Evolutionary conservation across 441 rosid genomes (phyloP), one percentile per base, ranked within the genome.

Genomic region (Corymbia citriodora): DNA sequence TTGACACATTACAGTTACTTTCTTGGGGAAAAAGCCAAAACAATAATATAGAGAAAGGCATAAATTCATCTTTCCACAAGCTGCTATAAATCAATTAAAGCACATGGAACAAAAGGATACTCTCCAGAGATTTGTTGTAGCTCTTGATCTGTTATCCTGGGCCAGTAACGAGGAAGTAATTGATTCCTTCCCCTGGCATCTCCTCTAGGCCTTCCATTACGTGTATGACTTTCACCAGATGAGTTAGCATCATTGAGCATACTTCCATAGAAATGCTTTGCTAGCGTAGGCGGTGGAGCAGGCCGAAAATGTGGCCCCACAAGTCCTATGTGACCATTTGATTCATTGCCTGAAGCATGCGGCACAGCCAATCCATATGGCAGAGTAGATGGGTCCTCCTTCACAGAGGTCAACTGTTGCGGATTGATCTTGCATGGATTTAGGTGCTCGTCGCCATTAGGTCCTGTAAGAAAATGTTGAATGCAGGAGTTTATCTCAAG

Each of bases 141-240:
- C 94, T 94, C 97, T 94, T 94, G 98, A 92, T 93, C 93, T 50
- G 97, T 95, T 94, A 96, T 95, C 94, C 96, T 96, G 45, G 99
- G 99, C 97, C 95, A 95, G 93, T 96, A 97, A 27, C 98, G 97
- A 90, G 99, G 96, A 95, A 96, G 95, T 89, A 95, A 91, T 90
- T 94, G 99, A 95, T 90, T 93, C 87, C 94, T 96, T 92, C 95
- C 98, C 79, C 95, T 96, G 68, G 93, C 91, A 94, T 97, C 99
- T 82, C 91, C 93, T 89, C 95, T 95, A 89, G 95, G 96, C 93
- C 95, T 93, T 89, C 94, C 95, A 93, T 94, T 95, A 89, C 92
- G 95, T 87, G 88, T 89, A 65, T 93, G 96, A 90, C 90, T 90
- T 91, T 96, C 96, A 55, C 90, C 90, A n/a, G 94, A 90, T 31